Base-by-base conservation (phyloP, 257 asterid species). In the Sherardia arvensis region DNA sequence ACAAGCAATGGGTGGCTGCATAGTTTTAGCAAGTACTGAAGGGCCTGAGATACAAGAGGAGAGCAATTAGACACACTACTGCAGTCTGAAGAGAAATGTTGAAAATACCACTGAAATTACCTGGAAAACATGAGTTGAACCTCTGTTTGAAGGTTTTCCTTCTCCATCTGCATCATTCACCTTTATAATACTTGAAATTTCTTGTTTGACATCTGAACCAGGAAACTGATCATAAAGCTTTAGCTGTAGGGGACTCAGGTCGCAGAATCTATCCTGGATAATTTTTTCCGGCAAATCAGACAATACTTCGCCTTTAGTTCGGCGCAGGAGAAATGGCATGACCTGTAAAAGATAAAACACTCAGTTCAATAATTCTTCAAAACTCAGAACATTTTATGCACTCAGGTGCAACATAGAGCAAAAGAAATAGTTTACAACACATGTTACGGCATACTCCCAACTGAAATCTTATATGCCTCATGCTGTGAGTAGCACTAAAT, bases 111-210 rank as follows among this genome's bases (percentile, higher is more conserved):
- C 72, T 26, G 34, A 32, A 40, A 70, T 64, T 78, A 86, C 99
- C 96, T 93, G 99, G 85, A 93, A 93, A 81, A 93, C 97, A 83
- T 93, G 99, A 66, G 97, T 57, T 74, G 99, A 84, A 48, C 95
- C 88, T 80, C 86, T 90, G 51, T 95, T 86, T 21, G 88, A 68
- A 26, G 73, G 56, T 18, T 66, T 70, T 48, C 57, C 79, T 71
- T 66, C 95, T 75, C 79, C 90, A 72, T 85, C 93, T 59, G 53
- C 59, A 25, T 93, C 97, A 69, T 84, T 83, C 83, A 47, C 66
- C 79, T 85, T 85, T 70, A 93, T 95, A 66, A 93, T 83, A 73
- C 72, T 90, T 65, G 96, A 85, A 59, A 93, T 81, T 76, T 93
- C 97, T 72, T 90, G 83, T 64, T 78, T 81, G 27, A 83, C 99